Evolutionary conservation across 768 basidiomycete species (phyloP).

Genomic region (Kockovaella imperatae): DNA sequence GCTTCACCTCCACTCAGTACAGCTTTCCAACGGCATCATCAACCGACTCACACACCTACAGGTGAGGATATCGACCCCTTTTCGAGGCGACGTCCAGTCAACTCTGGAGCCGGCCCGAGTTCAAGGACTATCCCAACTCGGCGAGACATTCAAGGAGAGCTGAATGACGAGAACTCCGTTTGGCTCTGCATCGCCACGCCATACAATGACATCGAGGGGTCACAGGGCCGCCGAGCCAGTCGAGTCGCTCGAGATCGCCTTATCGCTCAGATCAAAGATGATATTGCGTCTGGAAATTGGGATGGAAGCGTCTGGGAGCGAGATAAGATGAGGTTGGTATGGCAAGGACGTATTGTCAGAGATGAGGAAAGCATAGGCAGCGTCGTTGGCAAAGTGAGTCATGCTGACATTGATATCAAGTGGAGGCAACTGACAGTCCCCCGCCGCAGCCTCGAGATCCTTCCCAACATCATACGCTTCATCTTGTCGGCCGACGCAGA

Average conservation of each 20-base stretch:
- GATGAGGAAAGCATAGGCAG: constrained; percentile 31
- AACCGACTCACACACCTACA: constrained; percentile 14
- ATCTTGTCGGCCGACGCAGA: constrained; percentile 27
- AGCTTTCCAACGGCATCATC: constrained; percentile 15
- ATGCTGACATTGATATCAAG: neutral
- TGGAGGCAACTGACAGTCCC: neutral
- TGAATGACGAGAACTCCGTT: constrained; percentile 1
- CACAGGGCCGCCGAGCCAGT: constrained; percentile 24
- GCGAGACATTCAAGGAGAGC: neutral
- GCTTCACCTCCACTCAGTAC: constrained; percentile 16
- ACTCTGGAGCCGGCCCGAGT: neutral
- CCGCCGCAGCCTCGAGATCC: constrained; percentile 9
- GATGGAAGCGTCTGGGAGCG: constrained; percentile 22
- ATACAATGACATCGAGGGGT: constrained; percentile 12
- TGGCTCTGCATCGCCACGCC: constrained; percentile 25
- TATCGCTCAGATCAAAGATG: constrained; percentile 23
- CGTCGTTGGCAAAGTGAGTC: constrained; percentile 24
- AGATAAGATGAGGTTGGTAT: constrained; percentile 37
- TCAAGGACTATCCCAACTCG: constrained; percentile 5
- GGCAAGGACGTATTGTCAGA: constrained; percentile 30
- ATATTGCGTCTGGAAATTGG: constrained; percentile 12
- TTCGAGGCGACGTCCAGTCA: neutral
- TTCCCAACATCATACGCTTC: constrained; percentile 18
- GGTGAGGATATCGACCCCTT: constrained; percentile 6
- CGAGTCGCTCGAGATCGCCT: constrained; percentile 2